A percentile compares a stretch with the other conserved stretches of the same genome.
These are phyloP conservation scores for Raphanus raphanistrum DNA, from an alignment of 345 rosid genomes.

Conservation along the genomic window DNA sequence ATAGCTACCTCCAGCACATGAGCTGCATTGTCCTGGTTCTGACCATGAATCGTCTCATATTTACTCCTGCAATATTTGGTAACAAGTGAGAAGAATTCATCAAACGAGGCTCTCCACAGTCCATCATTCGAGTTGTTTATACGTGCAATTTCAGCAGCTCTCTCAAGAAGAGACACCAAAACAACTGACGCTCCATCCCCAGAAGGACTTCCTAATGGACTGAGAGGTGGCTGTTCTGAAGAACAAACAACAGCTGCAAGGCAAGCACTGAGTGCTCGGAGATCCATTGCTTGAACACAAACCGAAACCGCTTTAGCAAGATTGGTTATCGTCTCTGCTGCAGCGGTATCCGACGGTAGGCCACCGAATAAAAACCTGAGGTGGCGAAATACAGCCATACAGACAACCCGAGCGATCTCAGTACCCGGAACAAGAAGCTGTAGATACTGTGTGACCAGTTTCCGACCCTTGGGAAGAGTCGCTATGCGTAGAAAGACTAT, in stretches of 20 bases:
- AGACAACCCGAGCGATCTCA: background rate
- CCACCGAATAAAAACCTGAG: background rate
- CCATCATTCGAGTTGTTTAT: background rate
- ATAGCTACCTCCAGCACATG: background rate
- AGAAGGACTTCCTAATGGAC: background rate
- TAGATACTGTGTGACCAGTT: background rate
- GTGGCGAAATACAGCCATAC: background rate
- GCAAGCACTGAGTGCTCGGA: background rate
- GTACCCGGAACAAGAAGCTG: background rate
- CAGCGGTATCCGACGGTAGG: background rate
- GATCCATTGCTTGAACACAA: background rate
- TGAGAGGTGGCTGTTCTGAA: background rate
- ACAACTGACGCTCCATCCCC: background rate
- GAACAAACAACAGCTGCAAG: background rate
- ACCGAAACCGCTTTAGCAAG: background rate
- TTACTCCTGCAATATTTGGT: background rate
- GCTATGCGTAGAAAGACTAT: background rate
- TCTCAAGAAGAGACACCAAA: background rate
- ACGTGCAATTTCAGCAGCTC: background rate
- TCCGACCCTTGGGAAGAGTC: background rate
- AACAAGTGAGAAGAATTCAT: background rate
- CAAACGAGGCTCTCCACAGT: background rate
- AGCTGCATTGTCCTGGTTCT: background rate
- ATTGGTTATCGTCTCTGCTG: background rate
- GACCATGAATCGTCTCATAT: background rate